Conservation (phyloP, 768 basidiomycete genomes). For the Mrakia gelida region DNA sequence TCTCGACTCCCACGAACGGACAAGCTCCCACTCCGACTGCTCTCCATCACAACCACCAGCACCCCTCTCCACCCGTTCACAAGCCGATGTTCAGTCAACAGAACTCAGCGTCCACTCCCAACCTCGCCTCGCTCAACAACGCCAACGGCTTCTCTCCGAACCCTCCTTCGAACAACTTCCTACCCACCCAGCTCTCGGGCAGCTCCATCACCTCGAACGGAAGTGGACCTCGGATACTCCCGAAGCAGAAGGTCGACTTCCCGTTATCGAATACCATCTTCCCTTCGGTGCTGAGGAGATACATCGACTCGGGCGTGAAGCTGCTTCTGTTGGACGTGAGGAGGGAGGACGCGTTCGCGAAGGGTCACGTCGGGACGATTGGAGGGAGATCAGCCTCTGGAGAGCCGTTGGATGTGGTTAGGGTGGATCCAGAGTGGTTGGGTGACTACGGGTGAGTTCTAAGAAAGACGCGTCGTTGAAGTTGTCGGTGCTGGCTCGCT, state of each 20-base stretch:
- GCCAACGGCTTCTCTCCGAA: neutral
- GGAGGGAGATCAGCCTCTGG: conserved; percentile 27
- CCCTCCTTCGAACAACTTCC: neutral
- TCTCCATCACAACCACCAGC: neutral
- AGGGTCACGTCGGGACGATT: conserved; percentile 61
- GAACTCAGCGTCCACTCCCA: conserved; percentile 12
- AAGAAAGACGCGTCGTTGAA: neutral
- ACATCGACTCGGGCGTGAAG: conserved; percentile 53
- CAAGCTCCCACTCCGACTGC: neutral
- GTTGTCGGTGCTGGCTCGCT: neutral
- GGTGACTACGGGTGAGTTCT: conserved; percentile 51
- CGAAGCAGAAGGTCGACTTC: conserved; percentile 42
- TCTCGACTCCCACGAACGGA: neutral
- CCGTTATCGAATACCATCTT: conserved; percentile 59
- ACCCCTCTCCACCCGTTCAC: neutral
- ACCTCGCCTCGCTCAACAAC: neutral
- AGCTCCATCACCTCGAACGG: neutral
- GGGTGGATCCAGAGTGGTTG: conserved; percentile 73
- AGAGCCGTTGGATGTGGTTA: conserved; percentile 52
- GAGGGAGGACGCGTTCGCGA: conserved; percentile 69
- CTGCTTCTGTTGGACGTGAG: conserved; percentile 79
- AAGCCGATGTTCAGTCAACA: conserved; percentile 3
- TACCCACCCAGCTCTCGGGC: neutral
- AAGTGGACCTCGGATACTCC: neutral
- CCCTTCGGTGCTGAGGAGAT: conserved; percentile 59